Conservation (phyloP, 768 basidiomycete genomes). For the Trametes gibbosa region DNA sequence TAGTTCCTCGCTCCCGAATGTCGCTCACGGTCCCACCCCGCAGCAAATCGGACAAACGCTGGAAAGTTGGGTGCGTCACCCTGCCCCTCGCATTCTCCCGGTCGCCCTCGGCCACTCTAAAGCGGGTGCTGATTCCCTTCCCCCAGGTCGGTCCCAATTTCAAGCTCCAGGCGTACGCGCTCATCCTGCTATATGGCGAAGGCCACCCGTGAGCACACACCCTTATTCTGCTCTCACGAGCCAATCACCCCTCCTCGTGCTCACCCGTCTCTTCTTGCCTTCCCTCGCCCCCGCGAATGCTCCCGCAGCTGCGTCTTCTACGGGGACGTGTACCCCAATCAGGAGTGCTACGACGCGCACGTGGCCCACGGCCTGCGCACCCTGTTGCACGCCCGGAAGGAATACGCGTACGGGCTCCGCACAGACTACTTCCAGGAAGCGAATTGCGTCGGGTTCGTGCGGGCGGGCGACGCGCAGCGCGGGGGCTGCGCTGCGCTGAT, state of each 20-base stretch:
- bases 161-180: slow-evolving; percentile 79
- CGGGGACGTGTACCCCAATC: slow-evolving; percentile 75
- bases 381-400: slow-evolving; percentile 61
- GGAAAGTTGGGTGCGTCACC: slow-evolving; percentile 72
- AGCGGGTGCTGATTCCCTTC: background rate
- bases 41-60: slow-evolving; percentile 71
- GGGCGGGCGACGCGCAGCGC: slow-evolving; percentile 53
- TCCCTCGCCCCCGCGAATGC: background rate
- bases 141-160: slow-evolving; percentile 63
- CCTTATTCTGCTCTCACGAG: background rate
- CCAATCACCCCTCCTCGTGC: background rate
- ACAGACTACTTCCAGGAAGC: slow-evolving; percentile 56
- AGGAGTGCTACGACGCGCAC: slow-evolving; percentile 58
- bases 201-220: slow-evolving; percentile 67
- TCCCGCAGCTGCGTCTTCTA: slow-evolving; percentile 77
- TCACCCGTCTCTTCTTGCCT: background rate
- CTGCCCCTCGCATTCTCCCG: background rate
- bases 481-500: slow-evolving; percentile 70
- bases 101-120: background rate
- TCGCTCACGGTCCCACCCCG: background rate
- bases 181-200: slow-evolving; percentile 66
- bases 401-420: slow-evolving; percentile 62
- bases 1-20: background rate
- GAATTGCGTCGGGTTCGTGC: slow-evolving; percentile 77
- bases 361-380: slow-evolving; percentile 49